These are phyloP conservation scores for Malus hybrid DNA, from an alignment of 331 rosid species.

Conservation along the genomic window DNA sequence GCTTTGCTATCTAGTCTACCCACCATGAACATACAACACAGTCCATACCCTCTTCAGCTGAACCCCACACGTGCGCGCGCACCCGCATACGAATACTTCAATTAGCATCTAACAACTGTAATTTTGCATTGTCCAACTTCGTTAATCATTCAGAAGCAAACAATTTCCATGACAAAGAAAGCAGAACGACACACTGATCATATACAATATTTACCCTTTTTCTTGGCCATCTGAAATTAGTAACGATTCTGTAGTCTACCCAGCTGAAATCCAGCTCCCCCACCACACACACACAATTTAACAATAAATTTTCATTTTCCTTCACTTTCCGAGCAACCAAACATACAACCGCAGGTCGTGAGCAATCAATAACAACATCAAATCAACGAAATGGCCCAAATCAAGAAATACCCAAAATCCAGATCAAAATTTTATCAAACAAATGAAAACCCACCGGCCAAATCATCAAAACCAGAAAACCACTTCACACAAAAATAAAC, in stretches of 20 bases:
- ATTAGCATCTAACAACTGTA: background rate
- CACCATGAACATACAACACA: background rate
- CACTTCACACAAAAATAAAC: background rate
- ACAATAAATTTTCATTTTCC: background rate
- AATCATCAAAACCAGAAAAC: background rate
- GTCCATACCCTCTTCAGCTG: background rate
- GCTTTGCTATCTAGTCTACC: background rate
- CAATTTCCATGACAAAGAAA: background rate
- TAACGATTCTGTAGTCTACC: background rate
- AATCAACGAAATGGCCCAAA: slow-evolving; percentile 4
- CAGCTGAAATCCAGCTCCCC: background rate
- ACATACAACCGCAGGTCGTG: background rate
- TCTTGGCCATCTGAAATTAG: background rate
- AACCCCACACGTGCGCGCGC: background rate
- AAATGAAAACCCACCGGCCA: slow-evolving; percentile 4
- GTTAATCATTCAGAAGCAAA: background rate
- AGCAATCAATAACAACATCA: slow-evolving; percentile 4
- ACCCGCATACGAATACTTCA: background rate
- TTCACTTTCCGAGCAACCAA: background rate
- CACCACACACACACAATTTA: background rate
- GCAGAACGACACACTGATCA: background rate
- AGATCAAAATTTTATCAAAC: background rate
- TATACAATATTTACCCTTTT: background rate
- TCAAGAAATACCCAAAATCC: slow-evolving; percentile 10
- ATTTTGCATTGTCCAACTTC: background rate